Conservation (phyloP, 2,329 filamentous ascomycete genomes). For the Macrophomina tecta region DNA sequence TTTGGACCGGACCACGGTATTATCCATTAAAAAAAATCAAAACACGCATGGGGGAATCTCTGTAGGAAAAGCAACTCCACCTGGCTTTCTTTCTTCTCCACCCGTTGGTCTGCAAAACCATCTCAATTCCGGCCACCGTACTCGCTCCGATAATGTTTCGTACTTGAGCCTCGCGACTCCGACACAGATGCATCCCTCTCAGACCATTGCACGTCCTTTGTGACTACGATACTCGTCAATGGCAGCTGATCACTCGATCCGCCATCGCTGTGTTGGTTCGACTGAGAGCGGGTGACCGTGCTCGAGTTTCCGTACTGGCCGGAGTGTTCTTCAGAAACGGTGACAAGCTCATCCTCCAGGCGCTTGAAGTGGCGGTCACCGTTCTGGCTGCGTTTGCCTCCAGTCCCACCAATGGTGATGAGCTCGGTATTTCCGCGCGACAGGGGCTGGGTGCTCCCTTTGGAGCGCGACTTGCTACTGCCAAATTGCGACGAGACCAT, state of each 20-base stretch:
- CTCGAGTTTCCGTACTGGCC: slow-evolving; percentile 1
- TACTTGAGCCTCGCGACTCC: neutral
- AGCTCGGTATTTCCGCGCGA: slow-evolving; percentile 17
- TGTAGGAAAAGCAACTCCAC: neutral
- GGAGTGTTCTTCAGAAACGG: neutral
- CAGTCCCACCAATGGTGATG: slow-evolving; percentile 21
- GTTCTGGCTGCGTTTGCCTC: slow-evolving; percentile 19
- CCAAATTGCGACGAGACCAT: slow-evolving; percentile 30
- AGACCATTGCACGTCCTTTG: slow-evolving; percentile 22
- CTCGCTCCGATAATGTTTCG: neutral
- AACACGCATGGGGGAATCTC: neutral
- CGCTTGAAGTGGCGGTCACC: slow-evolving; percentile 27
- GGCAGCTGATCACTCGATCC: slow-evolving; percentile 17
- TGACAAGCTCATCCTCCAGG: slow-evolving; percentile 5
- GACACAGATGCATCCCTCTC: slow-evolving; percentile 1
- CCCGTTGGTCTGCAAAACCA: too few relatives aligned
- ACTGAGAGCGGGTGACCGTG: neutral
- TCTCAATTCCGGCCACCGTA: neutral
- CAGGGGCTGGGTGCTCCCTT: neutral
- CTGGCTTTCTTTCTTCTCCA: too few relatives aligned
- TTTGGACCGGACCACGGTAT: too few relatives aligned
- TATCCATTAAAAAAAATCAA: too few relatives aligned
- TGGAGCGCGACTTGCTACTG: slow-evolving; percentile 4
- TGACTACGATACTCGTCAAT: slow-evolving; percentile 8
- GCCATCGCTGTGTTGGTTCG: neutral